phyloP scores from a whole-genome alignment of 2,329 filamentous ascomycete species.

The Ampelomyces quisqualis region DNA sequence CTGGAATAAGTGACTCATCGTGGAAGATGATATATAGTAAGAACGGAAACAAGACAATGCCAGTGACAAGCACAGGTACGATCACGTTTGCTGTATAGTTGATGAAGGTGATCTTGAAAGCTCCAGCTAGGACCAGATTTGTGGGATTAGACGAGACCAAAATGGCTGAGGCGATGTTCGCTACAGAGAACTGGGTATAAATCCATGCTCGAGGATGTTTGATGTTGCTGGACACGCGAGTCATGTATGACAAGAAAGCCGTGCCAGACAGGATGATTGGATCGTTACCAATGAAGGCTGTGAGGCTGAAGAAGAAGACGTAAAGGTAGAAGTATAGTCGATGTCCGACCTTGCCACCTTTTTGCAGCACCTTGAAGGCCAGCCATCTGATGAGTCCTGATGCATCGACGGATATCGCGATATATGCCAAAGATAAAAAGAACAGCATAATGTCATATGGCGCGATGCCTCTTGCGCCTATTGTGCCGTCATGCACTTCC shows the following conservation, averaged over 20 bases:
- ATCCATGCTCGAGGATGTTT: slow-evolving; percentile 72
- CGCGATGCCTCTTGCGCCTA: slow-evolving; percentile 65
- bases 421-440: slow-evolving; percentile 72
- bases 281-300: slow-evolving; percentile 71
- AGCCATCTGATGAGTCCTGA: slow-evolving; percentile 70
- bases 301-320: slow-evolving; percentile 67
- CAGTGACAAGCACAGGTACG: slow-evolving; percentile 68
- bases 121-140: slow-evolving; percentile 71
- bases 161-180: slow-evolving; percentile 73
- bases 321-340: slow-evolving; percentile 72
- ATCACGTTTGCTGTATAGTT: slow-evolving; percentile 77
- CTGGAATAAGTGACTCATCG: slow-evolving; percentile 63
- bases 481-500: slow-evolving; percentile 68
- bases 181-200: slow-evolving; percentile 68
- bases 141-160: slow-evolving; percentile 77
- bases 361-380: slow-evolving; percentile 69
- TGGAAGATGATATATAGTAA: slow-evolving; percentile 69
- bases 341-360: slow-evolving; percentile 67
- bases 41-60: slow-evolving; percentile 67
- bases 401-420: slow-evolving; percentile 75
- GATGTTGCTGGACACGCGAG: slow-evolving; percentile 71
- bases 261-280: slow-evolving; percentile 74
- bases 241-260: slow-evolving; percentile 76
- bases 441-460: slow-evolving; percentile 74
- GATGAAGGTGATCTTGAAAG: slow-evolving; percentile 71